These are phyloP conservation scores for Xylaria flabelliformis DNA, from an alignment of 495 filamentous ascomycete genomes.

Conservation along the genomic window DNA sequence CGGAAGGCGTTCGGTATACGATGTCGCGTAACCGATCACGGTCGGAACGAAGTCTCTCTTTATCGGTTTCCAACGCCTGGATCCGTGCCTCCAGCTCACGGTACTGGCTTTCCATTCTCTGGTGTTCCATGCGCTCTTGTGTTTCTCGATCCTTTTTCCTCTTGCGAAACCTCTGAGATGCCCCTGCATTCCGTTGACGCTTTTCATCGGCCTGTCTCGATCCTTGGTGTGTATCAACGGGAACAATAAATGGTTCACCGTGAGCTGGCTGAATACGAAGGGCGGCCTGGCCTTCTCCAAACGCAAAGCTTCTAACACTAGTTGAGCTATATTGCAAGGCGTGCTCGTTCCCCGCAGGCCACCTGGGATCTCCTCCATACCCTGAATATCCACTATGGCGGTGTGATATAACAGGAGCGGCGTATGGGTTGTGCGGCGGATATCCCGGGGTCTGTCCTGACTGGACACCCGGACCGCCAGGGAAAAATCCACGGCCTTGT, in stretches of 20 bases:
- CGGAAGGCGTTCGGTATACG: constrained; percentile 58
- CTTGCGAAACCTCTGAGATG: constrained; percentile 86
- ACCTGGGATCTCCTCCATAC: constrained; percentile 42
- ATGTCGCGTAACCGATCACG: constrained; percentile 73
- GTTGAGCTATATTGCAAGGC: constrained; percentile 31
- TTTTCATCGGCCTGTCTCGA: constrained; percentile 91
- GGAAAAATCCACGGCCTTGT: constrained; percentile 18
- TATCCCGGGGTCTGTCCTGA: constrained; percentile 29
- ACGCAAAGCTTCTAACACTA: constrained; percentile 42
- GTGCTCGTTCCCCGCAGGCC: constrained; percentile 37
- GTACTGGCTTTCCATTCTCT: constrained; percentile 66
- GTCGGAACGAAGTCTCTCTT: constrained; percentile 58
- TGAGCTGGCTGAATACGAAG: constrained; percentile 47
- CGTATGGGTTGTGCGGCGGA: constrained; percentile 15
- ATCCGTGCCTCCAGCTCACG: constrained; percentile 50
- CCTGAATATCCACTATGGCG: constrained; percentile 24
- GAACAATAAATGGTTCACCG: constrained; percentile 63
- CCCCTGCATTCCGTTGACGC: constrained; percentile 89
- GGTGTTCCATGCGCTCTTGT: constrained; percentile 68
- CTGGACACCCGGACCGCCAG: constrained; percentile 32
- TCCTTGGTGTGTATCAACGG: constrained; percentile 77
- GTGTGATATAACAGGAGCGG: constrained; percentile 29
- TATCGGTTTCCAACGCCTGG: constrained; percentile 57
- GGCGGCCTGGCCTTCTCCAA: constrained; percentile 50
- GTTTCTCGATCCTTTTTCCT: constrained; percentile 89